A percentile compares a stretch with the other conserved stretches of the same genome.
Conservation (phyloP, 306 rosid species). For the Quercus alba region DNA sequence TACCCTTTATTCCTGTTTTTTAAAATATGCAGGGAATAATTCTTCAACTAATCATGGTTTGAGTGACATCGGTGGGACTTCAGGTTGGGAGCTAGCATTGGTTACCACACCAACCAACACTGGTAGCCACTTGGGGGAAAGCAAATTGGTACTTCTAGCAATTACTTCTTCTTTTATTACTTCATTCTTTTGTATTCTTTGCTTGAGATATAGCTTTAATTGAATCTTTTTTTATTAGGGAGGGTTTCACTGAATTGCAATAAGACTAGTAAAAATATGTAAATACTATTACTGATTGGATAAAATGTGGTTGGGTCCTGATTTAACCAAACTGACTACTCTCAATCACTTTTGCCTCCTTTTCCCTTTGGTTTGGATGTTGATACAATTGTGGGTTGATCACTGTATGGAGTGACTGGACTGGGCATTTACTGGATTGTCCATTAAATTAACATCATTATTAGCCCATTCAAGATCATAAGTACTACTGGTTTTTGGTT, state of each 20-base stretch:
- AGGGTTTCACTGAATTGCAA: no score
- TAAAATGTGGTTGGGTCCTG: neutral
- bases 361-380: neutral
- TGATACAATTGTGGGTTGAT: neutral
- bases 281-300: neutral
- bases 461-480: neutral
- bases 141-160: slow-evolving; percentile 49
- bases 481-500: slow-evolving; percentile 17
- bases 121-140: slow-evolving; percentile 30
- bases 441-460: neutral
- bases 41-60: slow-evolving; percentile 32
- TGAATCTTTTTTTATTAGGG: neutral
- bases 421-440: neutral
- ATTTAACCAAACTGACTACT: neutral
- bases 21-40: slow-evolving; percentile 41
- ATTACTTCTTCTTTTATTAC: no score
- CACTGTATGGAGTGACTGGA: neutral
- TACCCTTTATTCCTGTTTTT: slow-evolving; percentile 1
- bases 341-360: neutral
- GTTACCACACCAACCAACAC: slow-evolving; percentile 74
- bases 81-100: slow-evolving; percentile 91
- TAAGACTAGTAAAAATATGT: no score
- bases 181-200: slow-evolving; percentile 20
- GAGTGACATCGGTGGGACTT: slow-evolving; percentile 49
- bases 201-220: neutral